phyloP scores from a whole-genome alignment of 805 yeast genomes.

The Lachancea dasiensis region DNA sequence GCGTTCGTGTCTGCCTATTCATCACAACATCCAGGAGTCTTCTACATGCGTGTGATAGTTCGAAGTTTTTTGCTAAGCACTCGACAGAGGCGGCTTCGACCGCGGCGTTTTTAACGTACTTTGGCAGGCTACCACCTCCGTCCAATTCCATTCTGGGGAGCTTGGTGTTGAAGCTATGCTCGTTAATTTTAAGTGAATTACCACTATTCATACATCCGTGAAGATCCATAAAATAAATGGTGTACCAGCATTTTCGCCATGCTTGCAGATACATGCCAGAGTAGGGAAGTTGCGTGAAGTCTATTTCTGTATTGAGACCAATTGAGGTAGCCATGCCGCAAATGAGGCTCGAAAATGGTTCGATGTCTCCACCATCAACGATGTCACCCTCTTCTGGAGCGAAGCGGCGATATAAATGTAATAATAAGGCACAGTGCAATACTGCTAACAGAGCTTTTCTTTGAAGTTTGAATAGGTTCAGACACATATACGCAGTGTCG shows the following conservation, averaged over 20 bases:
- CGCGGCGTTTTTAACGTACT: conserved; percentile 34
- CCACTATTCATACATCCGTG: conserved; percentile 45
- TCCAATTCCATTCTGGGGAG: conserved; percentile 38
- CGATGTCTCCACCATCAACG: conserved; percentile 44
- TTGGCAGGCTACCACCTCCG: conserved; percentile 26
- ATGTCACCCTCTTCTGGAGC: conserved; percentile 57
- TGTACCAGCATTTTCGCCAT: conserved; percentile 56
- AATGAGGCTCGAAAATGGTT: conserved; percentile 43
- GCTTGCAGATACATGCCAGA: conserved; percentile 35
- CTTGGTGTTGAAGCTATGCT: conserved; percentile 45
- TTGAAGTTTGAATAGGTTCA: conserved; percentile 48
- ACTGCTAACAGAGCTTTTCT: conserved; percentile 45
- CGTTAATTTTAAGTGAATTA: conserved; percentile 36
- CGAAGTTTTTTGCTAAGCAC: conserved; percentile 28
- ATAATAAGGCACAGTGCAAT: conserved; percentile 48
- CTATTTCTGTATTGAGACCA: conserved; percentile 55
- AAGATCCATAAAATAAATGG: conserved; percentile 41
- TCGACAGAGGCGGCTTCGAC: conserved; percentile 40
- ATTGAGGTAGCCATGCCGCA: conserved; percentile 51
- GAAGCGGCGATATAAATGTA: conserved; percentile 43
- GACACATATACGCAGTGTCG: conserved; percentile 47
- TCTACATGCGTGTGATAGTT: conserved; percentile 29
- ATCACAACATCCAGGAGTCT: conserved; percentile 36
- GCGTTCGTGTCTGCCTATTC: conserved; percentile 36
- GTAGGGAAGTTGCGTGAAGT: conserved; percentile 25